These are phyloP conservation scores for Fusarium humuli DNA, from an alignment of 2,329 filamentous ascomycete species.

Conservation along the genomic window DNA sequence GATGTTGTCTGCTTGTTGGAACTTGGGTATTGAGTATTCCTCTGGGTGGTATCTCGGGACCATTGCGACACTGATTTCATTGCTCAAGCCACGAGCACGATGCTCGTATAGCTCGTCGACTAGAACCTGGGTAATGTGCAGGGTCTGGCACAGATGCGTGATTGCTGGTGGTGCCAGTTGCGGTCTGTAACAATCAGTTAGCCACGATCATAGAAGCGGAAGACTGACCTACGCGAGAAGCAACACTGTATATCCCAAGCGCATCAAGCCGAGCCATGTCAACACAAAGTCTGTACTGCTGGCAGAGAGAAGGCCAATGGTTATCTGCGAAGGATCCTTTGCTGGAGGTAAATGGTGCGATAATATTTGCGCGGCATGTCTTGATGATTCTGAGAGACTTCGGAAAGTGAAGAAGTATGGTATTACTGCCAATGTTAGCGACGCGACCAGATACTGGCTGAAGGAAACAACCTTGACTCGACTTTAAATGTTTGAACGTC, in stretches of 20 bases:
- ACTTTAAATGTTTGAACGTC: conserved; percentile 24
- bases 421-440: neutral
- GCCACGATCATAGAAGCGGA: neutral
- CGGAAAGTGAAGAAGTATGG: conserved; percentile 46
- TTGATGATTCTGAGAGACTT: conserved; percentile 49
- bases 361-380: conserved; percentile 49
- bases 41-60: conserved; percentile 22
- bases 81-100: neutral
- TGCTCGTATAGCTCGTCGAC: conserved; percentile 52
- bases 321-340: accelerated
- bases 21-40: neutral
- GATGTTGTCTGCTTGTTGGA: neutral
- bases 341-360: neutral
- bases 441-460: accelerated
- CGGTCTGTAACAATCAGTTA: conserved; percentile 53
- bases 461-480: neutral
- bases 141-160: conserved; percentile 62
- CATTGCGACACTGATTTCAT: conserved; percentile 13
- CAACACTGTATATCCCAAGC: conserved; percentile 65
- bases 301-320: conserved; percentile 62
- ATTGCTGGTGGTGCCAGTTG: conserved; percentile 61
- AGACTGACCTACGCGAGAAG: conserved; percentile 61
- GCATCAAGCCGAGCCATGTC: conserved; percentile 69
- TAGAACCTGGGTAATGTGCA: conserved; percentile 57
- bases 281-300: conserved; percentile 69